Evolutionary conservation across 2,329 filamentous ascomycete genomes (phyloP), one percentile per base, ranked within the genome.

Genomic region (Geosmithia flava): DNA sequence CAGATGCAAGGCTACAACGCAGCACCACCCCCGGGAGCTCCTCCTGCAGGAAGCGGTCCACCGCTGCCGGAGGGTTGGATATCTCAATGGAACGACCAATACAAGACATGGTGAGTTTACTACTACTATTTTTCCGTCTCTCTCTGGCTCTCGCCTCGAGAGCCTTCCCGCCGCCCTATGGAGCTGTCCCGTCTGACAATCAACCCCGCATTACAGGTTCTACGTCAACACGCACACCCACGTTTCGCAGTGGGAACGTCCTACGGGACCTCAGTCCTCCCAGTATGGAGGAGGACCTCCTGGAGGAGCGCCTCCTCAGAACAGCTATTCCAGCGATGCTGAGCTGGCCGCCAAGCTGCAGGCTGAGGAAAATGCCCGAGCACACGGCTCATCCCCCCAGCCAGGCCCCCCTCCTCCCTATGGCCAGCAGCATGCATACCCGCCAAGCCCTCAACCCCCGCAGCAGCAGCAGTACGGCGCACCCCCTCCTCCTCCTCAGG

Each of bases 51-150:
- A 37, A 11, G 46, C 44, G 47, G 37, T 46, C 29, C 47, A 46
- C 45, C 46, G 43, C 45, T 52, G 43, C 17, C 49, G 17, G 29
- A 52, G 48, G 10, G 43, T 10, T 48, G 47, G 47, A 48, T 48
- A 19, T 17, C 47, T 11, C 47, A 48, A 23, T 48, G 47, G 47
- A 48, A 37, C n/a, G 47, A 48, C 4, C 47, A 48, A n/a, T 48
- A 48, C 30, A 23, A 44, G 23, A 44, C 47, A 30, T 48, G 47
- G 47, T 48, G 19, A 48, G 47, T 47, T 30, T 7, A 11, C 33
- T 37, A 37, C 11, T 37, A 6, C 33, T 20, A 4, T 43, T 53
- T 19, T 43, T 20, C 40, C 7, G 40, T 11, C 41, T n/a, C 23
- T 8, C 8, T 27, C 23, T 27, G 23, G 23, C 4, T 27, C 8